Percentiles rank a stretch among this genome's conserved stretches.
These are phyloP conservation scores for Murraya paniculata DNA, from an alignment of 345 rosid genomes.

Conservation along the genomic window DNA sequence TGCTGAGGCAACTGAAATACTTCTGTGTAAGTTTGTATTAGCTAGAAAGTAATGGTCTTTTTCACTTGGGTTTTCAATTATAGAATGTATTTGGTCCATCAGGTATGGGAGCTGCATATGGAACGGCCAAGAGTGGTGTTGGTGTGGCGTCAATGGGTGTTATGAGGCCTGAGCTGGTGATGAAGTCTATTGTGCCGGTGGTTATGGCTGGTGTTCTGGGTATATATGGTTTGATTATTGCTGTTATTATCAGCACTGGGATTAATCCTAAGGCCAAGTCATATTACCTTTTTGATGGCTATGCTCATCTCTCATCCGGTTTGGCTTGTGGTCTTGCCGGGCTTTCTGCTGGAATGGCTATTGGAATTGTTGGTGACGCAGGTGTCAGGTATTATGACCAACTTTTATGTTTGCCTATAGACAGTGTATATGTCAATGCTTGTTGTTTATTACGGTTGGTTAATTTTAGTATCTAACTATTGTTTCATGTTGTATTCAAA, in stretches of 20 bases:
- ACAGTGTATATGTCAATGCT: not conserved
- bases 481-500: not conserved
- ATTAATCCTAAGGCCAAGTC: conserved; percentile 92
- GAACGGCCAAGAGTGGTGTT: conserved; percentile 94
- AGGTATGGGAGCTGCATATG: conserved; percentile 99
- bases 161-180: conserved; percentile 94
- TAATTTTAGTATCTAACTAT: not conserved
- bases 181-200: conserved; percentile 95
- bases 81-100: conserved; percentile 7
- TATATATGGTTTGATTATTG: conserved; percentile 90
- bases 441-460: not conserved
- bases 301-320: conserved; percentile 93
- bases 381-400: conserved; percentile 68
- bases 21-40: not conserved
- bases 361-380: conserved; percentile 95
- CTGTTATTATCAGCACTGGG: conserved; percentile 88
- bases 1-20: not conserved
- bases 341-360: conserved; percentile 96
- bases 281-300: conserved; percentile 87
- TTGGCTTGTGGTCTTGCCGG: conserved; percentile 98
- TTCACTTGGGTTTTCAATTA: not conserved
- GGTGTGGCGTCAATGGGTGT: conserved; percentile 97
- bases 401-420: not conserved
- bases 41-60: not conserved
- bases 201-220: conserved; percentile 99